A percentile compares a stretch with the other conserved stretches of the same genome.
These are phyloP conservation scores for Sphaerobolus stellatus DNA, from an alignment of 1,284 basidiomycete species.

Conservation along the genomic window DNA sequence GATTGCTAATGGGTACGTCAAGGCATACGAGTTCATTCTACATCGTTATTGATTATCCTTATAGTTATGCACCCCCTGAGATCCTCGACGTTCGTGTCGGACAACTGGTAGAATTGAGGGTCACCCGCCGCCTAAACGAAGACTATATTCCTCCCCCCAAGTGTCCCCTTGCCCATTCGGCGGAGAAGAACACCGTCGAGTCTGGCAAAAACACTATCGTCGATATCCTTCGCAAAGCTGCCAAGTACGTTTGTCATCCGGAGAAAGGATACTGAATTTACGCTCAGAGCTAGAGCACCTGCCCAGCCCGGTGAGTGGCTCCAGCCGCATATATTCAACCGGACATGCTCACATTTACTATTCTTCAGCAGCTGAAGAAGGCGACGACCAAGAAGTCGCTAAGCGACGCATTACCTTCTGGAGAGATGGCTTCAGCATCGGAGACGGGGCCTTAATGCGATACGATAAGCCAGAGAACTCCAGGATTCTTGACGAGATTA, in stretches of 20 bases:
- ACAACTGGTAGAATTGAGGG: slow-evolving; percentile 85
- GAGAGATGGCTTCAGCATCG: slow-evolving; percentile 92
- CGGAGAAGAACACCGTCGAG: slow-evolving; percentile 80
- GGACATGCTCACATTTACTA: slow-evolving; percentile 3
- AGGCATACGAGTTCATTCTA: not conserved
- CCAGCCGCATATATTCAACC: slow-evolving; percentile 14
- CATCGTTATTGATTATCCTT: not conserved
- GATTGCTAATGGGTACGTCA: slow-evolving; percentile 76
- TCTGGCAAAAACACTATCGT: too few species aligned
- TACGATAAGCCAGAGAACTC: slow-evolving; percentile 84
- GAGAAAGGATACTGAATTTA: too few species aligned
- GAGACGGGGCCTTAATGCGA: slow-evolving; percentile 82
- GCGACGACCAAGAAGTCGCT: slow-evolving; percentile 58
- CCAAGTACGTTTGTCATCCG: too few species aligned
- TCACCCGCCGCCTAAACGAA: slow-evolving; percentile 74
- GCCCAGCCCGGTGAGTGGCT: slow-evolving; percentile 10
- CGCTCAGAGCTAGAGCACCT: too few species aligned
- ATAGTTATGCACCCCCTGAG: slow-evolving; percentile 73
- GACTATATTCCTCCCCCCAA: slow-evolving; percentile 62
- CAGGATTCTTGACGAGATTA: slow-evolving; percentile 75
- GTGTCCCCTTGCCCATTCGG: slow-evolving; percentile 52
- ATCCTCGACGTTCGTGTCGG: slow-evolving; percentile 77
- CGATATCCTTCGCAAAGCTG: too few species aligned
- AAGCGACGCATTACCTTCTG: slow-evolving; percentile 89
- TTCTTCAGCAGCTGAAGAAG: slow-evolving; percentile 23